These are phyloP conservation scores for Neonectria magnoliae DNA, from an alignment of 2,329 filamentous ascomycete genomes.

Conservation along the genomic window DNA sequence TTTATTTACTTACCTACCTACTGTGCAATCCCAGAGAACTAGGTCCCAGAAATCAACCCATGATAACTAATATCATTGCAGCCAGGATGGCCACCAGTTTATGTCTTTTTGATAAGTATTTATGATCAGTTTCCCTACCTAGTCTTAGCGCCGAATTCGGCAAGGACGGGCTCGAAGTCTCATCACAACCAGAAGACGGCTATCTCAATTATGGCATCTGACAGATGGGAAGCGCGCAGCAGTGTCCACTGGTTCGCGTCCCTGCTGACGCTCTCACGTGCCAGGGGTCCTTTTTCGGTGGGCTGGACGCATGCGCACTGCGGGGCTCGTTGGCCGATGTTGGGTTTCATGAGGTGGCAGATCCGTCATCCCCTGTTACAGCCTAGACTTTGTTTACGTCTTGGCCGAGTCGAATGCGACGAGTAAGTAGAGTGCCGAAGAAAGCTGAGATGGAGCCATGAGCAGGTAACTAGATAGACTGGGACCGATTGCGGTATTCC, in stretches of 20 bases:
- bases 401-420: too few species aligned
- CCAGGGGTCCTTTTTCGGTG: not conserved
- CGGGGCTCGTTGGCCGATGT: not conserved
- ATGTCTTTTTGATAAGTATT: too few species aligned
- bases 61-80: too few species aligned
- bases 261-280: constrained; percentile 36
- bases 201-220: not conserved
- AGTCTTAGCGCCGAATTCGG: not conserved
- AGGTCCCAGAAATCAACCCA: too few species aligned
- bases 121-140: not conserved
- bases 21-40: too few species aligned
- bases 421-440: not conserved
- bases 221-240: not conserved
- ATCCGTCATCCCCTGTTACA: not conserved
- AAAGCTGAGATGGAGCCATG: too few species aligned
- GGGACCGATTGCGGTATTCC: not conserved
- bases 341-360: not conserved
- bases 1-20: too few species aligned
- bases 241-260: not conserved
- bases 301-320: not conserved
- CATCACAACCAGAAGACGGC: not conserved
- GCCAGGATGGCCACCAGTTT: too few species aligned
- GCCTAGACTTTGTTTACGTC: not conserved
- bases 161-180: not conserved
- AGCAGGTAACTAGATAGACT: not conserved